Percentiles rank a stretch among this genome's conserved stretches.
Evolutionary conservation across 1,284 basidiomycete genomes (phyloP).

Genomic region (Fomitopsis palustris): DNA sequence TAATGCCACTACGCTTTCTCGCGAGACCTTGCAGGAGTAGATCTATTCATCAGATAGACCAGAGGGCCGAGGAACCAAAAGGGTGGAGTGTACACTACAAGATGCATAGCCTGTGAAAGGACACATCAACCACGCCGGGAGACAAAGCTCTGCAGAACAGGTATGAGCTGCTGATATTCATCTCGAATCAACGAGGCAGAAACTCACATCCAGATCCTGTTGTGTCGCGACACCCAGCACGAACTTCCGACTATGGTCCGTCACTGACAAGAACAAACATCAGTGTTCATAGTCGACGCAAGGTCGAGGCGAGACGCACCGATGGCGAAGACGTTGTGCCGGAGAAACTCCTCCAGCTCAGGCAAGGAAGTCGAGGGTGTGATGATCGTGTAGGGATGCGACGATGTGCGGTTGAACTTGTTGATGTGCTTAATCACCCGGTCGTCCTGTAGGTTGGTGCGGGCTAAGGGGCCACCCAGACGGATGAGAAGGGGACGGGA

Average conservation of each 20-base stretch:
- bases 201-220: conserved; percentile 67
- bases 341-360: conserved; percentile 75
- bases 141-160: conserved; percentile 44
- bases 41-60: background rate
- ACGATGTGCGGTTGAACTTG: conserved; percentile 69
- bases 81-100: background rate
- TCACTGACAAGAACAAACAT: conserved; percentile 49
- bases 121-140: conserved; percentile 50
- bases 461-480: background rate
- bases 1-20: background rate
- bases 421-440: conserved; percentile 68
- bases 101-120: background rate
- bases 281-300: background rate
- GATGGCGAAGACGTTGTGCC: conserved; percentile 71
- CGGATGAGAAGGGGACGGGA: conserved; percentile 7
- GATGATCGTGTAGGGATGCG: conserved; percentile 73
- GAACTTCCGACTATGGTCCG: conserved; percentile 79
- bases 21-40: background rate
- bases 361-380: conserved; percentile 75
- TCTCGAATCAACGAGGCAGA: background rate
- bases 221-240: conserved; percentile 81
- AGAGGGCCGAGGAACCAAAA: background rate
- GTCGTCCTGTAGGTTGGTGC: conserved; percentile 43
- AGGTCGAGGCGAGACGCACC: conserved; percentile 39
- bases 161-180: background rate